Percentiles rank a stretch among this genome's conserved stretches.
These are phyloP conservation scores for Nectriaceae sp. DNA, from an alignment of 2,329 filamentous ascomycete genomes.

Conservation along the genomic window DNA sequence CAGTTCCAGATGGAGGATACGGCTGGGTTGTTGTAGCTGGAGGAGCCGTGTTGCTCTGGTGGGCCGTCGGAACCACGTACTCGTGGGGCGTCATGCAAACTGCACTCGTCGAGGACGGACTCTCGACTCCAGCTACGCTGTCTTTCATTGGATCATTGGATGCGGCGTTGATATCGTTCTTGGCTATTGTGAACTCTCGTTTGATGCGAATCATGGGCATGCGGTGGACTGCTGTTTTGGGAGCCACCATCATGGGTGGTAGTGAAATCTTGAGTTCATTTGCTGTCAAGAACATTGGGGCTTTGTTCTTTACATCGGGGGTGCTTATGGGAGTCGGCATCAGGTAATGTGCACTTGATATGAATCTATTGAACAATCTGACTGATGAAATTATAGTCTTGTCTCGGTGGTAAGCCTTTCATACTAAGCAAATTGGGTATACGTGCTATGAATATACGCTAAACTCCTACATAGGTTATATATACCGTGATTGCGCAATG, in stretches of 20 bases:
- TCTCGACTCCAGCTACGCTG: slow-evolving; percentile 53
- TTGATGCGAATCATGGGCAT: slow-evolving; percentile 52
- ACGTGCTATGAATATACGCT: background rate
- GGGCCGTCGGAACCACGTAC: slow-evolving; percentile 57
- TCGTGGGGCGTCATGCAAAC: slow-evolving; percentile 63
- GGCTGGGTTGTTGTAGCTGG: slow-evolving; percentile 56
- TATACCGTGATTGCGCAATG: slow-evolving; percentile 54
- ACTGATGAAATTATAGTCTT: background rate
- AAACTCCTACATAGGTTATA: slow-evolving; percentile 34
- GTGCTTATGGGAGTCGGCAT: slow-evolving; percentile 35
- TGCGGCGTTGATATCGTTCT: slow-evolving; percentile 54
- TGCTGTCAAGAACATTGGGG: slow-evolving; percentile 34
- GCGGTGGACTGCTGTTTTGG: slow-evolving; percentile 46
- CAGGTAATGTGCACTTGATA: slow-evolving; percentile 21
- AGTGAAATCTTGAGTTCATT: slow-evolving; percentile 48
- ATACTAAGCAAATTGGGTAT: slow-evolving; percentile 38
- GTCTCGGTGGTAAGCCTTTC: no score
- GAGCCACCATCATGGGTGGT: slow-evolving; percentile 51
- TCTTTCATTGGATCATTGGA: slow-evolving; percentile 60
- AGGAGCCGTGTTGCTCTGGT: slow-evolving; percentile 55
- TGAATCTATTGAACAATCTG: background rate
- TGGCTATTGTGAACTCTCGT: slow-evolving; percentile 52
- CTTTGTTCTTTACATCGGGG: slow-evolving; percentile 37
- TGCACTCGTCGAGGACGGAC: slow-evolving; percentile 50
- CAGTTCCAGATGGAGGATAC: slow-evolving; percentile 56